Conservation (phyloP, 129 eudicot species). For the Oenanthe sinensis region DNA sequence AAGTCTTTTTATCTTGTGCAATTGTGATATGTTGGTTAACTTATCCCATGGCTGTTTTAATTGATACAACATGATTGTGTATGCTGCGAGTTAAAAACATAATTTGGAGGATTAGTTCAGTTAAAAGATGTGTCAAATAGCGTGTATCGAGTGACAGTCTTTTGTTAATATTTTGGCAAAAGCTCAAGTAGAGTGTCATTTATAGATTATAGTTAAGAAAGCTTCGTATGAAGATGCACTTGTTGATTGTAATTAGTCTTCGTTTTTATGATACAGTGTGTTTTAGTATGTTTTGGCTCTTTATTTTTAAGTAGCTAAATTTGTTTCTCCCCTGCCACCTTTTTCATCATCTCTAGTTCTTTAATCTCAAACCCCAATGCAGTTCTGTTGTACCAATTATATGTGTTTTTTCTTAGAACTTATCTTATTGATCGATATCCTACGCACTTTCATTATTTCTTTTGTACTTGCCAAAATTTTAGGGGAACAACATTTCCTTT, state of each 20-base stretch:
- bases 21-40: background rate
- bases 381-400: background rate
- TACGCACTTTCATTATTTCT: no score
- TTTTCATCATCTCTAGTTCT: background rate
- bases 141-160: background rate
- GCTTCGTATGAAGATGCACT: background rate
- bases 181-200: background rate
- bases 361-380: background rate
- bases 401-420: no score
- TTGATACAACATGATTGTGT: background rate
- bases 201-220: background rate
- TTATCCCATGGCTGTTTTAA: background rate
- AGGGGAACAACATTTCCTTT: no score
- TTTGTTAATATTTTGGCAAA: background rate
- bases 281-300: background rate
- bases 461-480: no score
- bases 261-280: background rate
- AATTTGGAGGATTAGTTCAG: background rate
- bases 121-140: background rate
- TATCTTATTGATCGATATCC: no score
- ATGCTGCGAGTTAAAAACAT: background rate
- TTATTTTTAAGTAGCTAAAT: background rate
- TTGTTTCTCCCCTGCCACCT: background rate
- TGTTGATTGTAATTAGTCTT: background rate
- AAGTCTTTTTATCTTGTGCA: slow-evolving; percentile 2